Conservation (phyloP, 2,329 filamentous ascomycete genomes). For the Xylaria sp. region DNA sequence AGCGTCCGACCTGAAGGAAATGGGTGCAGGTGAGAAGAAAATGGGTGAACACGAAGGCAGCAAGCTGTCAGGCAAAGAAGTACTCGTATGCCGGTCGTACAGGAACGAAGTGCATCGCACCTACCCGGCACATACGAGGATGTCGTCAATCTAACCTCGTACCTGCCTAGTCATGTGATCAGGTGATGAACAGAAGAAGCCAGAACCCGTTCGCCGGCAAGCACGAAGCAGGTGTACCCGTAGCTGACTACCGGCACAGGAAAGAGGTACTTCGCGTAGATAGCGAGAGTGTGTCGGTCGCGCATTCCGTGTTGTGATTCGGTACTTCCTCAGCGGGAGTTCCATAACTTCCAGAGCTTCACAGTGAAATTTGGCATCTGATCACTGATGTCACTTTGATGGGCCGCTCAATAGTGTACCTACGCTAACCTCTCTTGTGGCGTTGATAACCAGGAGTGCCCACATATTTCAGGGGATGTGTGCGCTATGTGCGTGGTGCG, state of each 20-base stretch:
- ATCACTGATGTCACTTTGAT: background rate
- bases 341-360: background rate
- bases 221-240: too few relatives aligned
- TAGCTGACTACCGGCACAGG: background rate
- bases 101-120: background rate
- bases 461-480: constrained; percentile 9
- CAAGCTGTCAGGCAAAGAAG: too few relatives aligned
- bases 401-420: background rate
- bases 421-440: background rate
- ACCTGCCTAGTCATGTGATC: background rate
- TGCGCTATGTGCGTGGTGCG: background rate
- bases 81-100: too few relatives aligned
- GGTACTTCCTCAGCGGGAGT: background rate
- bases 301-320: background rate
- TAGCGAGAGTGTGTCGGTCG: background rate
- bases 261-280: background rate
- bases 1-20: background rate
- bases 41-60: background rate
- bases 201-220: background rate
- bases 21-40: background rate
- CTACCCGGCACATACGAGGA: background rate
- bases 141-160: background rate
- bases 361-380: background rate
- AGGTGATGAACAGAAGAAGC: background rate
- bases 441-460: background rate